Conservation (phyloP, 768 basidiomycete species). For the Pulveroboletus sp. region DNA sequence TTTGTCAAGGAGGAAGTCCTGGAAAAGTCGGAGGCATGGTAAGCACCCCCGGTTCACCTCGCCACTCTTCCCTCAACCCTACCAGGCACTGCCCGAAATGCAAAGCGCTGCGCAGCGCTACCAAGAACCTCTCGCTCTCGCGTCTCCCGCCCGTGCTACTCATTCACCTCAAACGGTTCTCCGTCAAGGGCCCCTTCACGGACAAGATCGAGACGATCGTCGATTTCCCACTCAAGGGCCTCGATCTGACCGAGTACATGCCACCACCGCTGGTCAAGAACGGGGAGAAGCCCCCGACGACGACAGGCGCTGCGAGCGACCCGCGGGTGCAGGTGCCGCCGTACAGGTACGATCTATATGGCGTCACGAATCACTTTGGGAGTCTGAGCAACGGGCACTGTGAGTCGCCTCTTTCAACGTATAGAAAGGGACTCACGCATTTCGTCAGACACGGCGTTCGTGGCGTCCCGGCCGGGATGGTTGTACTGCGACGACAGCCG, state of each 20-base stretch:
- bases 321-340: slow-evolving; percentile 82
- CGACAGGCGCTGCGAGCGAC: slow-evolving; percentile 46
- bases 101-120: slow-evolving; percentile 81
- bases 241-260: slow-evolving; percentile 78
- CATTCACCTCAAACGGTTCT: slow-evolving; percentile 91
- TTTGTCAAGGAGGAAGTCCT: slow-evolving; percentile 90
- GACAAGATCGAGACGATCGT: slow-evolving; percentile 96
- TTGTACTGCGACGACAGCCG: slow-evolving; percentile 92
- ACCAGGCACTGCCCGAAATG: slow-evolving; percentile 91
- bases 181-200: slow-evolving; percentile 85
- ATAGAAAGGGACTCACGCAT: background rate
- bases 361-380: slow-evolving; percentile 94
- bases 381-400: slow-evolving; percentile 95
- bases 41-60: slow-evolving; percentile 18
- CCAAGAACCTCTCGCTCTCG: slow-evolving; percentile 84
- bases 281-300: slow-evolving; percentile 36
- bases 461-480: slow-evolving; percentile 87
- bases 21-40: slow-evolving; percentile 95
- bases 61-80: background rate
- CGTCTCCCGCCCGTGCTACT: slow-evolving; percentile 90
- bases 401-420: slow-evolving; percentile 39
- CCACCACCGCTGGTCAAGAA: slow-evolving; percentile 68
- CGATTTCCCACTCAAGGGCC: slow-evolving; percentile 70
- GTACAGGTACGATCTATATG: slow-evolving; percentile 91
- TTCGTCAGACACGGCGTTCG: slow-evolving; percentile 80